Evolutionary conservation across 2,329 filamentous ascomycete species (phyloP).

Genomic region (Paecilomyces sp.): DNA sequence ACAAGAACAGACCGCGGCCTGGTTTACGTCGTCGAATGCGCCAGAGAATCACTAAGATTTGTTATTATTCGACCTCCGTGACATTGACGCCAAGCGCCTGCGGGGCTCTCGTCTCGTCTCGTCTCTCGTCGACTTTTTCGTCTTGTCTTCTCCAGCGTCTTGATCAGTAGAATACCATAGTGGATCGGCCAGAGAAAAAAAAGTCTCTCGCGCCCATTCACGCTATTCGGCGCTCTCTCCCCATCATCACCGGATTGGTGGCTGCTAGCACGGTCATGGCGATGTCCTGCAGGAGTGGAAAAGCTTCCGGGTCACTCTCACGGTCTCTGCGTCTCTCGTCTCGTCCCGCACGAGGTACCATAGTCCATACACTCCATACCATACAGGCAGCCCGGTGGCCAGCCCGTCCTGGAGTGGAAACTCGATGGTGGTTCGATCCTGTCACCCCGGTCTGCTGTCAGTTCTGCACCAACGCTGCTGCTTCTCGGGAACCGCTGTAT

Average conservation of each 20-base stretch:
- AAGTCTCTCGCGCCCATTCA: not conserved
- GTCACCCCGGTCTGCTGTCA: constrained; percentile 12
- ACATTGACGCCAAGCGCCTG: constrained; percentile 1
- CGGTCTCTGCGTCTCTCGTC: not conserved
- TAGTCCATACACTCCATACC: too few species aligned
- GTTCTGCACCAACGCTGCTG: constrained; percentile 2
- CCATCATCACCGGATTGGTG: not conserved
- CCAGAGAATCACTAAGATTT: too few species aligned
- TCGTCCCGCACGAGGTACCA: not conserved
- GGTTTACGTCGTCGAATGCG: not conserved
- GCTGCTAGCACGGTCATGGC: not conserved
- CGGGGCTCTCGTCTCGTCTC: not conserved
- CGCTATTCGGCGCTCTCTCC: not conserved
- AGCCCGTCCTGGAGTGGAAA: not conserved
- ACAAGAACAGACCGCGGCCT: not conserved
- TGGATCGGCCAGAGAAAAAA: not conserved
- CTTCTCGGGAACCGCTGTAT: not conserved
- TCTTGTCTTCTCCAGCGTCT: not conserved
- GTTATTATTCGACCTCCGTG: not conserved
- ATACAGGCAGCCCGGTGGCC: not conserved
- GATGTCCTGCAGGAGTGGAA: not conserved
- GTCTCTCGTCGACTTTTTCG: not conserved
- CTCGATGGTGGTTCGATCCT: not conserved
- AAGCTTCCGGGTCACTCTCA: not conserved
- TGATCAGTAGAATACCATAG: not conserved